phyloP scores from a whole-genome alignment of 1,139 yeast genomes.

The Spathaspora sp. region DNA sequence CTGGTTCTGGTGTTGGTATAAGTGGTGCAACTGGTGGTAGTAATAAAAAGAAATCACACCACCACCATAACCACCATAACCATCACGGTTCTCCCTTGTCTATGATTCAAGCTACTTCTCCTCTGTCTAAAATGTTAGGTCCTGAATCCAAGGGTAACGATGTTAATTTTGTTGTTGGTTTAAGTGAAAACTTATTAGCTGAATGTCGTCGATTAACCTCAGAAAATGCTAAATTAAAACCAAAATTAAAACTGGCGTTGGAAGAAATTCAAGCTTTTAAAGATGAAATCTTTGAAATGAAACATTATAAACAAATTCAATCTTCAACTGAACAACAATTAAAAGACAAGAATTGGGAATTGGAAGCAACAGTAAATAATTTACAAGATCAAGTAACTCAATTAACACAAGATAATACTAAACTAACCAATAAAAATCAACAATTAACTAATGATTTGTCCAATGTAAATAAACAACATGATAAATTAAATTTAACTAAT shows the following conservation, averaged over 20 bases:
- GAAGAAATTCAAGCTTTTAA: constrained; percentile 41
- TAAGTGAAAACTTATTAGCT: constrained; percentile 73
- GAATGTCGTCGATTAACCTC: constrained; percentile 80
- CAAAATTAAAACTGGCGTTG: constrained; percentile 38
- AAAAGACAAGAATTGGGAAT: constrained; percentile 78
- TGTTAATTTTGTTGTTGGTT: constrained; percentile 76
- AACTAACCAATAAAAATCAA: constrained; percentile 28
- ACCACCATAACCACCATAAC: constrained; percentile 9
- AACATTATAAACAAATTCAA: constrained; percentile 31
- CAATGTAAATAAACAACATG: constrained; percentile 44
- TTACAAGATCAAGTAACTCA: constrained; percentile 45
- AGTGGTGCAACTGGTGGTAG: constrained; percentile 3
- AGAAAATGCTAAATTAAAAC: constrained; percentile 57
- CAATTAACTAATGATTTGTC: constrained; percentile 33
- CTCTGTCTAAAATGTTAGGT: constrained; percentile 29
- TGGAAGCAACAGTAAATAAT: constrained; percentile 57
- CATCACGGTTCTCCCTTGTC: constrained; percentile 15
- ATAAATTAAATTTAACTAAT: constrained; percentile 45
- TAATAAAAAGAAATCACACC: constrained; percentile 2
- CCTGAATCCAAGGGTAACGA: constrained; percentile 58
- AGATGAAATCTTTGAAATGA: constrained; percentile 36
- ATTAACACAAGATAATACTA: constrained; percentile 29
- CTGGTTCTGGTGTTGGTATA: background rate
- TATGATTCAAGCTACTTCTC: constrained; percentile 18
- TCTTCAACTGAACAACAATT: constrained; percentile 43